Evolutionary conservation across 2,329 filamentous ascomycete species (phyloP).

Genomic region (Xylaria sp.): DNA sequence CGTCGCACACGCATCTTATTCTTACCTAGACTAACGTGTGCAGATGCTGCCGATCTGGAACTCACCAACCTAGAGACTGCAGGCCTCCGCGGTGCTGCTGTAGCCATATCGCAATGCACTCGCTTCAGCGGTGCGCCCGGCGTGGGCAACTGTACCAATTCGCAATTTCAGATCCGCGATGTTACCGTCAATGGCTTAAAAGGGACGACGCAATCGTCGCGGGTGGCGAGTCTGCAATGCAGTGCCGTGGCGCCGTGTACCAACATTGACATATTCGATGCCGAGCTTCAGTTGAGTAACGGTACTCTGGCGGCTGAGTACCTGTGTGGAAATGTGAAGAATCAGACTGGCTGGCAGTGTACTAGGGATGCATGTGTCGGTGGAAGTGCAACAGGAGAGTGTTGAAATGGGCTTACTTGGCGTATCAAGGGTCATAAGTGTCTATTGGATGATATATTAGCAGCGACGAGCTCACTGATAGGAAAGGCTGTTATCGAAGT

Average conservation of each 20-base stretch:
- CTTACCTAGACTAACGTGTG: not conserved
- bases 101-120: not conserved
- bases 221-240: not conserved
- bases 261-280: not conserved
- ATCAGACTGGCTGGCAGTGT: not conserved
- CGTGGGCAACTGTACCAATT: not conserved
- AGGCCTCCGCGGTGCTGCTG: not conserved
- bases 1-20: not conserved
- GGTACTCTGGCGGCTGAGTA: not conserved
- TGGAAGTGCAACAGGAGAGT: not conserved
- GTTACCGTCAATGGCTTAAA: not conserved
- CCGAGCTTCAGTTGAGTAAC: not conserved
- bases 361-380: not conserved
- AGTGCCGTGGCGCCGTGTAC: not conserved
- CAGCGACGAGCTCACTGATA: no score
- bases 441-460: no score
- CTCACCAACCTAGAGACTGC: not conserved
- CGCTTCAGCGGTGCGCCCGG: not conserved
- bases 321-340: not conserved
- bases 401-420: not conserved
- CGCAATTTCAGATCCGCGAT: conserved; percentile 1
- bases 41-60: not conserved
- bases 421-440: no score
- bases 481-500: no score
- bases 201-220: not conserved